Evolutionary conservation across 208 protist genomes (phyloP), one percentile per base, ranked within the genome.

Genomic region (Blechomonas ayalai): DNA sequence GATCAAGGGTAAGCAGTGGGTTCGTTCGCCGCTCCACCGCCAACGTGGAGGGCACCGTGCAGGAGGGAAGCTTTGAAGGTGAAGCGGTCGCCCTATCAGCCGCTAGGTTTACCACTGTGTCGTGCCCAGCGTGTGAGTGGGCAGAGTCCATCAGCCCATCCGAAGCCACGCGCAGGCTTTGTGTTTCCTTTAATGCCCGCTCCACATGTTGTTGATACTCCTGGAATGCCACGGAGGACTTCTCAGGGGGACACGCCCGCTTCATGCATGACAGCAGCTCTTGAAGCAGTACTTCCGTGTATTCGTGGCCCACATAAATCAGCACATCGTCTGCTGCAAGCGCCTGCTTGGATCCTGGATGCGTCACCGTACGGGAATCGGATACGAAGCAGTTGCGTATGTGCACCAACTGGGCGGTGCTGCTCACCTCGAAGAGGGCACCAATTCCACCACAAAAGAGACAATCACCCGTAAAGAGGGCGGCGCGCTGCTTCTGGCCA

Each of bases 361-460:
- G 82, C 26, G 42, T 71, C 29, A 52, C 74, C 26, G 82, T 50
- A 16, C 52, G 43, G 7, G 52, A 38, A 24, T 79, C 59, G 27
- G 62, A 34, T 12, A 67, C 26, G 36, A 87, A 85, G 9, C 65
- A 37, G 19, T 53, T 57, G 4, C 59, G 25, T n/a, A 72, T 68
- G 32, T 78, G 51, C 12, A 59, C 23, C 4, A 90, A 55, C 31
- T 87, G 52, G 19, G 67, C 49, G 3, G 88, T 47, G 1, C 59
- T 61, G 23, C 16, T 28, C 1, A 71, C 73, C 64, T 98, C 92
- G 53, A 98, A 98, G 27, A 88, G 78, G 7, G 79, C 64, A 1
- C 95, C 95, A 40, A 79, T 90, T 4, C 93, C 92, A 32, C 73
- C 90, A 38, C 79, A 79, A 67, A 98, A 98, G 38, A 98, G 73